Evolutionary conservation across 495 filamentous ascomycete genomes (phyloP).

Genomic region (Penicillium herquei): DNA sequence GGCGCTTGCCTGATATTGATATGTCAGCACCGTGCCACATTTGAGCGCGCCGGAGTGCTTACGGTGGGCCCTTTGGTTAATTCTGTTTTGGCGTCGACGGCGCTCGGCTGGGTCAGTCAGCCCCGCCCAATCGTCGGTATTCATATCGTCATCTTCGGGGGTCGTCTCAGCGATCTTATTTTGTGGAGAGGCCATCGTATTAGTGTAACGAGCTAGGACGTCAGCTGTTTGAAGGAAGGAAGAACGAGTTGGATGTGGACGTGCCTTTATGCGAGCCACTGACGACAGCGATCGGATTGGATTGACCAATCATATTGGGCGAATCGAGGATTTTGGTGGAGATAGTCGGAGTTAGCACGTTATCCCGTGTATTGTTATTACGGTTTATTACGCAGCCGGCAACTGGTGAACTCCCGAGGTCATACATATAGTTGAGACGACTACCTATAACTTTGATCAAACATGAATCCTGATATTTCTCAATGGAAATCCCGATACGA

Average conservation of each 20-base stretch:
- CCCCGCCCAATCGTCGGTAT: slow-evolving; percentile 39
- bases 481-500: no score
- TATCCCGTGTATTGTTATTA: not conserved
- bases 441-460: no score
- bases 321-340: not conserved
- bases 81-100: slow-evolving; percentile 40
- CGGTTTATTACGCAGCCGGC: no score
- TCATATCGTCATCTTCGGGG: not conserved
- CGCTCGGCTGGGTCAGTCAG: slow-evolving; percentile 38
- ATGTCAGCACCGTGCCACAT: not conserved
- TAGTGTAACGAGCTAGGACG: not conserved
- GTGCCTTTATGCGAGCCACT: not conserved
- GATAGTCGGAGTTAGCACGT: not conserved
- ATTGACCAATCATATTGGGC: not conserved
- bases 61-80: slow-evolving; percentile 41
- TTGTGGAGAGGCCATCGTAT: not conserved
- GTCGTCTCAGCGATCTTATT: not conserved
- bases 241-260: not conserved
- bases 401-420: no score
- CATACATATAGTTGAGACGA: no score
- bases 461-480: no score
- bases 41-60: not conserved
- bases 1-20: slow-evolving; percentile 14
- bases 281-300: not conserved
- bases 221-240: not conserved